These are phyloP conservation scores for Biscutella laevigata DNA, from an alignment of 441 rosid species.

Conservation along the genomic window DNA sequence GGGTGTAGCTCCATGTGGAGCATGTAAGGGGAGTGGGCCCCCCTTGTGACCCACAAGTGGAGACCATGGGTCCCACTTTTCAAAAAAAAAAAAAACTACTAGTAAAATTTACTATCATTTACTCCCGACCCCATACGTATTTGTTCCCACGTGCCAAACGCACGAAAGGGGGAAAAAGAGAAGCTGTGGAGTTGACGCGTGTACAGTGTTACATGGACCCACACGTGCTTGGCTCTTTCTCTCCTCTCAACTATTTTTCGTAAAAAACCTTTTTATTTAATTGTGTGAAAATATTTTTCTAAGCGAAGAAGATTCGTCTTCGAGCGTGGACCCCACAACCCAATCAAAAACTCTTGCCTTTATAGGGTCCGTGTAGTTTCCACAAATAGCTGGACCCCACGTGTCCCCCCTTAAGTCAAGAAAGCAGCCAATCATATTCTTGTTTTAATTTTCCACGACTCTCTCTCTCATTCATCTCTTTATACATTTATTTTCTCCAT, in stretches of 20 bases:
- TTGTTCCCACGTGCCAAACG: conserved; percentile 25
- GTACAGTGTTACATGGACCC: conserved; percentile 17
- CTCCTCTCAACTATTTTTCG: conserved; percentile 16
- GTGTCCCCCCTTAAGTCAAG: conserved; percentile 26
- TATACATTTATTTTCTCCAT: conserved; percentile 23
- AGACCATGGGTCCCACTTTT: too few species aligned
- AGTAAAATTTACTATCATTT: too few species aligned
- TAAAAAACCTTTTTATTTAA: conserved; percentile 7
- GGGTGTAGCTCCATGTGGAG: too few species aligned
- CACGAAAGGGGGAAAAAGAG: neutral
- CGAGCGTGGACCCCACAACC: conserved; percentile 11
- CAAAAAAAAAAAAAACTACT: too few species aligned
- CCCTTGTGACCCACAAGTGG: too few species aligned
- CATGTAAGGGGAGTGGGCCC: too few species aligned
- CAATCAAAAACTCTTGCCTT: conserved; percentile 25
- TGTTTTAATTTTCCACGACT: conserved; percentile 26
- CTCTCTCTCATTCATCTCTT: conserved; percentile 20
- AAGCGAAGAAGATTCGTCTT: conserved; percentile 25
- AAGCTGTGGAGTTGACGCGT: conserved; percentile 27
- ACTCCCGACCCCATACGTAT: conserved; percentile 3
- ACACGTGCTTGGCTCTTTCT: conserved; percentile 23
- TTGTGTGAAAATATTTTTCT: neutral
- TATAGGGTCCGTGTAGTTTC: conserved; percentile 24
- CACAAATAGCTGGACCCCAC: conserved; percentile 26
- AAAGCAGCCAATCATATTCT: conserved; percentile 29